Evolutionary conservation across 2,329 filamentous ascomycete genomes (phyloP).

Genomic region (Colletotrichum costaricense): DNA sequence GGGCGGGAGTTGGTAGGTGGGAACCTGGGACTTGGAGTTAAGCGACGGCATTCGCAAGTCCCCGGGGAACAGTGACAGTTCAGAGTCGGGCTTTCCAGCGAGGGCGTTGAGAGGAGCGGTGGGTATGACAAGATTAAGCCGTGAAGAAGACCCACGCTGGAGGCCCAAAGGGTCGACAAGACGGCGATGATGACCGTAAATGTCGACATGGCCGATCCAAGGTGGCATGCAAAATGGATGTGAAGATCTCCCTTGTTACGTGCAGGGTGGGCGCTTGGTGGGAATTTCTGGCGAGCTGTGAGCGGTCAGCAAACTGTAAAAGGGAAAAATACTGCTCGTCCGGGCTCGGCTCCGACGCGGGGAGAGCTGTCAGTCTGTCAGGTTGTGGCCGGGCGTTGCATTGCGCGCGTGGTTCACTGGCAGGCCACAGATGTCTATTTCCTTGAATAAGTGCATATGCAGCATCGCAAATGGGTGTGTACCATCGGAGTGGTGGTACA

Average conservation of each 20-base stretch:
- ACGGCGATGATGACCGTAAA: constrained; percentile 21
- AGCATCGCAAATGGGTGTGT: neutral
- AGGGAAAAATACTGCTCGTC: neutral
- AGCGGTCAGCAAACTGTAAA: neutral
- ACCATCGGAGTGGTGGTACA: neutral
- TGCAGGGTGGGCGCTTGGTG: constrained; percentile 5
- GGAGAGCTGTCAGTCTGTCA: neutral
- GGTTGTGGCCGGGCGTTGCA: constrained; percentile 1
- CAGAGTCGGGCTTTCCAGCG: neutral
- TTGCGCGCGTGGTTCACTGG: constrained; percentile 13
- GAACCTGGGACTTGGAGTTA: constrained; percentile 1
- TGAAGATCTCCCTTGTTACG: constrained; percentile 10
- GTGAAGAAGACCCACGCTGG: constrained; percentile 14
- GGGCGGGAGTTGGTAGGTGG: constrained; percentile 20
- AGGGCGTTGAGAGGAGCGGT: constrained; percentile 16
- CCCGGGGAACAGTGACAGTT: neutral
- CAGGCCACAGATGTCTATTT: neutral
- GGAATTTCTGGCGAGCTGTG: neutral
- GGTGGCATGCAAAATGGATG: constrained; percentile 2
- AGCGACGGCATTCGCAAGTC: constrained; percentile 24
- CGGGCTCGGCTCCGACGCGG: constrained; percentile 25
- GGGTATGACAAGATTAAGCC: constrained; percentile 21
- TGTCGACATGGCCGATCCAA: constrained; percentile 18
- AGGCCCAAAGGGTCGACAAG: constrained; percentile 9
- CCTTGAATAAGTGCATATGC: constrained; percentile 22